These are phyloP conservation scores for Debaryomyces tyrocola DNA, from an alignment of 805 yeast genomes.

Conservation along the genomic window DNA sequence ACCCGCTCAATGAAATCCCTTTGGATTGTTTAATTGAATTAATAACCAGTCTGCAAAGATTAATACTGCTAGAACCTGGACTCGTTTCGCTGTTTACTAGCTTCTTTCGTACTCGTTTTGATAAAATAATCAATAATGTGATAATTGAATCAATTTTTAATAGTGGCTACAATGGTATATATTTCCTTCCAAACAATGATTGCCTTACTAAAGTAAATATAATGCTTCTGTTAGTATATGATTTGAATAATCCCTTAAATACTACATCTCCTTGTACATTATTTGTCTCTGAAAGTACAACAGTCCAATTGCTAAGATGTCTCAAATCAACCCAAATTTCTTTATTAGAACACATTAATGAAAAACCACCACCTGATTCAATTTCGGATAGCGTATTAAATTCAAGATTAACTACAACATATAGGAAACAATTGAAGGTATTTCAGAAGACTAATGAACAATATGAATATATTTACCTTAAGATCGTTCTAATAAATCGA, in stretches of 20 bases:
- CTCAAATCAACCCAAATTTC: conserved; percentile 1
- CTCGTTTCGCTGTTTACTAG: background rate
- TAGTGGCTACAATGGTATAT: background rate
- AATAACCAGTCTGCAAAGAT: background rate
- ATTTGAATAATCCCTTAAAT: background rate
- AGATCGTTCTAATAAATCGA: background rate
- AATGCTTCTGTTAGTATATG: background rate
- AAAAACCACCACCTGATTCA: background rate
- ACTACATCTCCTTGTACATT: background rate
- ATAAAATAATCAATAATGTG: conserved; percentile 4
- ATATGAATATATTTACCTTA: background rate
- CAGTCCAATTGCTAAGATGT: background rate
- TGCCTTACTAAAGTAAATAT: background rate
- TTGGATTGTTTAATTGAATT: background rate
- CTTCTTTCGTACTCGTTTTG: background rate
- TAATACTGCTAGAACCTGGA: background rate
- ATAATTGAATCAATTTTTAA: conserved; percentile 4
- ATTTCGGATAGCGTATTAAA: background rate
- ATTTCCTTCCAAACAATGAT: background rate
- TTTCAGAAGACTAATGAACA: background rate
- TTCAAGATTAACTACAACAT: background rate
- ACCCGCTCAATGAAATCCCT: conserved; percentile 1
- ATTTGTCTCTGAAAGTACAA: background rate
- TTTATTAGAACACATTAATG: background rate
- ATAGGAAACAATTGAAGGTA: background rate